Percentiles rank a stretch among this genome's conserved stretches.
These are phyloP conservation scores for Ceratobasidium sp. DNA, from an alignment of 1,284 basidiomycete genomes.

Conservation along the genomic window DNA sequence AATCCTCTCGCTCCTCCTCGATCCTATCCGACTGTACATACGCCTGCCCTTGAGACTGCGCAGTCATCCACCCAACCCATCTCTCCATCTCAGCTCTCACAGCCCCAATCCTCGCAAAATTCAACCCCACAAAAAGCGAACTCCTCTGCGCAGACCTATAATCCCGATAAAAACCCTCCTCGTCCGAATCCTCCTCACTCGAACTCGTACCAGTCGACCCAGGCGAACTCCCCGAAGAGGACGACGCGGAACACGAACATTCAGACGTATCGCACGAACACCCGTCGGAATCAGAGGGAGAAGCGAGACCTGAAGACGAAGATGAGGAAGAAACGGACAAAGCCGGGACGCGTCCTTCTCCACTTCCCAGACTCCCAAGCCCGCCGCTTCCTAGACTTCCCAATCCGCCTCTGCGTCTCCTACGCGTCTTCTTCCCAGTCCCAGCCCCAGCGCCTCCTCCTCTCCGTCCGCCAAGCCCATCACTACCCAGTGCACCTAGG, in stretches of 20 bases:
- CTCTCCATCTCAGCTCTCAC: constrained; percentile 77
- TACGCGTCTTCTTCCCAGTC: constrained; percentile 71
- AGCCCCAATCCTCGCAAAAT: constrained; percentile 69
- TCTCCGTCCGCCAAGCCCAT: background rate
- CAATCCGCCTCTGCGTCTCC: constrained; percentile 78
- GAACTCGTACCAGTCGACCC: constrained; percentile 23
- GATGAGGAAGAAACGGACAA: constrained; percentile 19
- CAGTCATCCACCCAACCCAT: constrained; percentile 75
- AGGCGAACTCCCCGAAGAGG: constrained; percentile 22
- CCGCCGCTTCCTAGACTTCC: constrained; percentile 82
- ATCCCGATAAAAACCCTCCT: constrained; percentile 74
- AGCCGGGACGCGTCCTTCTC: constrained; percentile 15
- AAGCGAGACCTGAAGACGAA: background rate
- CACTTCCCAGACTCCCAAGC: constrained; percentile 52
- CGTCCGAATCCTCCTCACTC: constrained; percentile 49
- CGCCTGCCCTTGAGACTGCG: constrained; percentile 48
- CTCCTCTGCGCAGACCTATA: constrained; percentile 81
- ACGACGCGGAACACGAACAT: constrained; percentile 36
- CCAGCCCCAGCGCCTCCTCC: background rate
- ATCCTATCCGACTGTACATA: constrained; percentile 49
- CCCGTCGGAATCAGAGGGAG: constrained; percentile 26
- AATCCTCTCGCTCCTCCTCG: constrained; percentile 16
- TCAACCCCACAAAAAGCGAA: constrained; percentile 79
- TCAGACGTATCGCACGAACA: constrained; percentile 1
- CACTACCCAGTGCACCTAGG: background rate